Conservation (phyloP, 208 protist species). For the Crithidia fasciculata region DNA sequence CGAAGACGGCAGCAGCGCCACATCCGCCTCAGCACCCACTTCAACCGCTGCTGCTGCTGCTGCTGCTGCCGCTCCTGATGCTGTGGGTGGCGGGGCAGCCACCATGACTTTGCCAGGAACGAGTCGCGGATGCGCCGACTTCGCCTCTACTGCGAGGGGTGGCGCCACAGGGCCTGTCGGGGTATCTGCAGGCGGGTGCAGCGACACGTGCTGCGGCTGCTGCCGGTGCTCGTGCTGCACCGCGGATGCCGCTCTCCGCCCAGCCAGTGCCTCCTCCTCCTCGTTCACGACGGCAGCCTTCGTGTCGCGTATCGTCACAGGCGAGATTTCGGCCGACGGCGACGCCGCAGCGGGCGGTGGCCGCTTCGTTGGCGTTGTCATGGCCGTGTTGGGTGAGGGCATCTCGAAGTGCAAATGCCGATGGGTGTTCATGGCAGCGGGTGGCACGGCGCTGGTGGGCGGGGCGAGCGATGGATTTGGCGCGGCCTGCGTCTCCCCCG, state of each 20-base stretch:
- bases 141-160: no score
- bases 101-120: no score
- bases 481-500: no score
- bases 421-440: background rate
- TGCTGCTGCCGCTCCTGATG: background rate
- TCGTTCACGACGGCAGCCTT: background rate
- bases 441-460: no score
- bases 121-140: no score
- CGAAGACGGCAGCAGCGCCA: background rate
- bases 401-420: background rate
- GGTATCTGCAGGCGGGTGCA: no score
- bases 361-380: background rate
- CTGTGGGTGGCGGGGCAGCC: background rate
- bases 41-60: background rate
- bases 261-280: background rate
- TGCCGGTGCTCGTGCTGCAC: background rate
- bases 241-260: background rate
- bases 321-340: background rate
- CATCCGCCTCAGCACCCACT: background rate
- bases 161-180: no score
- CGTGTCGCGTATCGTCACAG: constrained; percentile 6
- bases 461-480: no score
- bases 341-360: background rate
- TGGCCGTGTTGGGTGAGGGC: background rate
- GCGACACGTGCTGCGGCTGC: no score